A percentile compares a stretch with the other conserved stretches of the same genome.
Conservation (phyloP, 176 grass and related monocot species). For the Carex cristatella region DNA sequence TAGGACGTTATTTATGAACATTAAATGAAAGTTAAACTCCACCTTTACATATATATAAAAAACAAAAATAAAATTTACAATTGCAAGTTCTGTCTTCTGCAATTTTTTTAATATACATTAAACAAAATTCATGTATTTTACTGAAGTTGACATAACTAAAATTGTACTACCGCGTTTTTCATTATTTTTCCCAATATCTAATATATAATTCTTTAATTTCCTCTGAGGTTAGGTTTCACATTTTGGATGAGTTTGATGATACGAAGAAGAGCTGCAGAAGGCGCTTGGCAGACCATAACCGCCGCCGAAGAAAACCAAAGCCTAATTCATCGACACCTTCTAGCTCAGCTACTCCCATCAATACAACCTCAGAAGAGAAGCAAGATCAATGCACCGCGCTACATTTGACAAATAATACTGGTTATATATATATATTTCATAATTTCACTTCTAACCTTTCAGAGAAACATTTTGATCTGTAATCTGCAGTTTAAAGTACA, state of each 20-base stretch:
- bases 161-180: too few species aligned
- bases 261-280: slow-evolving; percentile 80
- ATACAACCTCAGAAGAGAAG: neutral
- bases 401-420: neutral
- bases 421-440: neutral
- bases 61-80: neutral
- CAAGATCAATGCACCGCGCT: neutral
- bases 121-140: too few species aligned
- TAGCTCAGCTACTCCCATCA: neutral
- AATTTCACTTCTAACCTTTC: neutral
- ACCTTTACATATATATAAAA: too few species aligned
- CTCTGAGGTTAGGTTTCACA: slow-evolving; percentile 50
- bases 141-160: too few species aligned
- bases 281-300: slow-evolving; percentile 76
- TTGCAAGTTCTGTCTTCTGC: neutral
- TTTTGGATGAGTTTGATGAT: slow-evolving; percentile 75
- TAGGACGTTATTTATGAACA: too few species aligned
- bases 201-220: slow-evolving; percentile 27
- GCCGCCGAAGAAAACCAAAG: slow-evolving; percentile 65
- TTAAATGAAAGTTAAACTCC: too few species aligned
- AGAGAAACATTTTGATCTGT: neutral
- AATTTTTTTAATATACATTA: too few species aligned
- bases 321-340: neutral
- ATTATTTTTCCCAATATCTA: slow-evolving; percentile 31
- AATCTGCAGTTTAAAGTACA: too few species aligned